A percentile compares a stretch with the other conserved stretches of the same genome.
phyloP scores from a whole-genome alignment of 148 eudicot species.

The Camellia lanceoleosa region DNA sequence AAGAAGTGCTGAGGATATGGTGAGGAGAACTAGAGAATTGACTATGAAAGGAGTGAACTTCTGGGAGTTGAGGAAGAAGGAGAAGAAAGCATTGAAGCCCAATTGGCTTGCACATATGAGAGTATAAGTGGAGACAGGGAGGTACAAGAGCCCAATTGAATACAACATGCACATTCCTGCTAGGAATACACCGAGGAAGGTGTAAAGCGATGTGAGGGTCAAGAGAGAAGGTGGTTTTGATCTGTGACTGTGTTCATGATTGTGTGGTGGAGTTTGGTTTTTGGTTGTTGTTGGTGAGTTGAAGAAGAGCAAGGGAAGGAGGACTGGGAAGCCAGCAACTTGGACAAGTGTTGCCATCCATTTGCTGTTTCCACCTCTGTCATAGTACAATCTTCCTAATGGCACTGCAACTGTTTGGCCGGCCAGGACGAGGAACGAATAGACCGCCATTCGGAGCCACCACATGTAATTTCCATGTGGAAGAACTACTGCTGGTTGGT shows the following conservation, averaged over 20 bases:
- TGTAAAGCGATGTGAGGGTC: slow-evolving; percentile 24
- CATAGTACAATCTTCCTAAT: slow-evolving; percentile 42
- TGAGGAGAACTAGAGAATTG: slow-evolving; percentile 56
- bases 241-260: background rate
- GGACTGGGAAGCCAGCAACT: slow-evolving; percentile 39
- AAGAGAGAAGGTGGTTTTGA: background rate
- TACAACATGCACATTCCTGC: slow-evolving; percentile 41
- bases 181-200: slow-evolving; percentile 36
- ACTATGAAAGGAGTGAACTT: slow-evolving; percentile 61
- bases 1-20: slow-evolving; percentile 49
- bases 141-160: slow-evolving; percentile 51
- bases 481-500: background rate
- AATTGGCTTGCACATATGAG: slow-evolving; percentile 58
- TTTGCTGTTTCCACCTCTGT: slow-evolving; percentile 46
- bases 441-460: slow-evolving; percentile 37
- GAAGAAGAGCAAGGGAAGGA: slow-evolving; percentile 41
- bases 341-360: slow-evolving; percentile 38
- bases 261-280: background rate
- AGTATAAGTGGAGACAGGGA: slow-evolving; percentile 61
- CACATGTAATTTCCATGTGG: slow-evolving; percentile 14
- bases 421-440: slow-evolving; percentile 29
- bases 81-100: slow-evolving; percentile 63
- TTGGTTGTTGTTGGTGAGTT: slow-evolving; percentile 15
- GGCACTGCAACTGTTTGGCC: slow-evolving; percentile 43
- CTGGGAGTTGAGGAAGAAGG: slow-evolving; percentile 50